Conservation (phyloP, 169 alveolate genomes). For the Besnoitia besnoiti region DNA sequence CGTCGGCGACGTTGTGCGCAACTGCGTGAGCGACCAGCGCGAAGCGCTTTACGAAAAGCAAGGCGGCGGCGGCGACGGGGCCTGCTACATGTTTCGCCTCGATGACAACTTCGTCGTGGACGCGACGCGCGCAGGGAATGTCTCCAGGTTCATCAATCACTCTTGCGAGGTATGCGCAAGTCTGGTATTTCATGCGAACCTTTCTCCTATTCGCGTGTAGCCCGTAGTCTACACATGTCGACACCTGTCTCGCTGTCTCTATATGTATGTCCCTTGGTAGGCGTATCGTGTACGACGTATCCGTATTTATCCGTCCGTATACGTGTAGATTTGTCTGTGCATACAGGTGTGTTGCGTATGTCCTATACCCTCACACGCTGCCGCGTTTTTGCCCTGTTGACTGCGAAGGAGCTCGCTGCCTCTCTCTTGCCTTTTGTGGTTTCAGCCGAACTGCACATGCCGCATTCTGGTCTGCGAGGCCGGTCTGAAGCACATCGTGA, state of each 20-base stretch:
- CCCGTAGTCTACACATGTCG: background rate
- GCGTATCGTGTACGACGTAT: background rate
- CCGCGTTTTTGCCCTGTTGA: background rate
- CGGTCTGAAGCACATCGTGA: slow-evolving; percentile 93
- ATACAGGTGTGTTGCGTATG: background rate
- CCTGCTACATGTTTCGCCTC: slow-evolving; percentile 90
- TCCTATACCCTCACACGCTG: too few relatives aligned
- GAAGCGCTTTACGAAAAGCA: slow-evolving; percentile 85
- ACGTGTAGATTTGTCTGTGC: background rate
- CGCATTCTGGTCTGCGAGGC: slow-evolving; percentile 84
- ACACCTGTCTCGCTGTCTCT: slow-evolving; percentile 53
- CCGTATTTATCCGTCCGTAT: background rate
- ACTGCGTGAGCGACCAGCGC: slow-evolving; percentile 89
- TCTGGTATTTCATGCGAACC: background rate
- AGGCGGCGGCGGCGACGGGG: slow-evolving; percentile 86
- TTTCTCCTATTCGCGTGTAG: background rate
- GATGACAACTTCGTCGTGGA: slow-evolving; percentile 94
- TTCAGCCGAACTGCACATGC: slow-evolving; percentile 89
- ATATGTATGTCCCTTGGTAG: background rate
- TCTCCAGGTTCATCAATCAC: slow-evolving; percentile 96
- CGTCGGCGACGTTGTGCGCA: slow-evolving; percentile 91
- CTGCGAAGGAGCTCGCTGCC: background rate
- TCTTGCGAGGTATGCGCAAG: slow-evolving; percentile 90
- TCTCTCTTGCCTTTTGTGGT: background rate
- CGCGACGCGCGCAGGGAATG: slow-evolving; percentile 96